Percentiles rank a stretch among this genome's conserved stretches.
phyloP scores from a whole-genome alignment of 345 rosid species.

The Salix viminalis region DNA sequence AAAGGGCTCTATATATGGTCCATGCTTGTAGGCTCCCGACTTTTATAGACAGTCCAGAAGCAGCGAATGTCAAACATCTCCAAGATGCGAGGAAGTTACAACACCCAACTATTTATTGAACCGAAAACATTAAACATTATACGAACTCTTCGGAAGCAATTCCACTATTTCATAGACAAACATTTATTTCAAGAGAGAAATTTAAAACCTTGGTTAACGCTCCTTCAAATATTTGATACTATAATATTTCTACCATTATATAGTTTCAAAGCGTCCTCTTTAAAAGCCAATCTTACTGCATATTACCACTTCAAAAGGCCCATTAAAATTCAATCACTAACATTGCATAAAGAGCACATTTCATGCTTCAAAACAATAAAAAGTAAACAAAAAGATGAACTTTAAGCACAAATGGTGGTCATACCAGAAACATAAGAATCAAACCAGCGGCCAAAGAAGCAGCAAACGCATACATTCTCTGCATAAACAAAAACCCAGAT shows the following conservation, averaged over 20 bases:
- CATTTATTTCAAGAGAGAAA: neutral
- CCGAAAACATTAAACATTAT: neutral
- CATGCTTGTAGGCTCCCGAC: neutral
- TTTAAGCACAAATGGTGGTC: neutral
- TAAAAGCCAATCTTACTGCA: neutral
- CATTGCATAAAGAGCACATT: neutral
- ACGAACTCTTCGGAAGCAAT: neutral
- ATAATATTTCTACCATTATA: neutral
- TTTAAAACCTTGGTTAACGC: neutral
- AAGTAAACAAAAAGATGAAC: neutral
- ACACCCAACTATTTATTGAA: neutral
- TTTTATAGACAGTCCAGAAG: neutral
- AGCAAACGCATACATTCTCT: slow-evolving; percentile 76
- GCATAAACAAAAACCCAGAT: slow-evolving; percentile 19
- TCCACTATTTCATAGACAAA: neutral
- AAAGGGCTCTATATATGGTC: neutral
- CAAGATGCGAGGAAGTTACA: neutral
- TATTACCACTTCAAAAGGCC: neutral
- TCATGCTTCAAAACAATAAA: neutral
- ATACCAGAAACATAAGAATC: slow-evolving; percentile 75
- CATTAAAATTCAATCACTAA: neutral
- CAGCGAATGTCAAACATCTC: neutral
- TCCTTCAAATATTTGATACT: neutral
- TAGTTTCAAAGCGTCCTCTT: neutral
- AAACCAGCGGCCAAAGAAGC: slow-evolving; percentile 63